A percentile compares a stretch with the other conserved stretches of the same genome.
These are phyloP conservation scores for Mikania micrantha DNA, from an alignment of 129 eudicot species.

Conservation along the genomic window DNA sequence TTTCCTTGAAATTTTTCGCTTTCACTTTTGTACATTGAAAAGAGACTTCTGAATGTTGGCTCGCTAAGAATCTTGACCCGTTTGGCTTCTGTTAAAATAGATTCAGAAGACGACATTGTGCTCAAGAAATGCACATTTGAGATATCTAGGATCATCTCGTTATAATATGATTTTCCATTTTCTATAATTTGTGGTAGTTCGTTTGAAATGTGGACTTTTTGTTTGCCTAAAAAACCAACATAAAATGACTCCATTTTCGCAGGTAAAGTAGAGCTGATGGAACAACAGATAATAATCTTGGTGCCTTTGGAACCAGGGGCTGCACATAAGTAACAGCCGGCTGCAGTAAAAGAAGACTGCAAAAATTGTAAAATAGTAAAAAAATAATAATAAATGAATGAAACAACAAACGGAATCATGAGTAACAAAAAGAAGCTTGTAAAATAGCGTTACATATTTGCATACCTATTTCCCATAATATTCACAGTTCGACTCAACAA, in stretches of 20 bases:
- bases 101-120: constrained; percentile 37
- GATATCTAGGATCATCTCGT: constrained; percentile 25
- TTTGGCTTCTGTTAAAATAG: constrained; percentile 57
- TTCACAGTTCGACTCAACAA: background rate
- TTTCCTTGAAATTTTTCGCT: constrained; percentile 39
- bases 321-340: constrained; percentile 96
- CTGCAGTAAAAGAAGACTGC: constrained; percentile 83
- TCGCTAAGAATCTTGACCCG: constrained; percentile 50
- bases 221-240: constrained; percentile 9
- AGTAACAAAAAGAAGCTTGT: background rate
- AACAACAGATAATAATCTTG: constrained; percentile 67
- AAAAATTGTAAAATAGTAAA: constrained; percentile 4
- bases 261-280: constrained; percentile 46
- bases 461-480: background rate
- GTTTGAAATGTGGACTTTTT: constrained; percentile 6
- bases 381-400: background rate
- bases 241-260: constrained; percentile 35
- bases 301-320: constrained; percentile 92
- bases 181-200: constrained; percentile 48
- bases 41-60: constrained; percentile 40
- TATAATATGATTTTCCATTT: constrained; percentile 29
- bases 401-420: background rate
- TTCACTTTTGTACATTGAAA: constrained; percentile 46
- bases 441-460: background rate
- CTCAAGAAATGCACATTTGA: constrained; percentile 45